Evolutionary conservation across 139 green algal genomes (phyloP).

Genomic region (Coelastrella sp.): DNA sequence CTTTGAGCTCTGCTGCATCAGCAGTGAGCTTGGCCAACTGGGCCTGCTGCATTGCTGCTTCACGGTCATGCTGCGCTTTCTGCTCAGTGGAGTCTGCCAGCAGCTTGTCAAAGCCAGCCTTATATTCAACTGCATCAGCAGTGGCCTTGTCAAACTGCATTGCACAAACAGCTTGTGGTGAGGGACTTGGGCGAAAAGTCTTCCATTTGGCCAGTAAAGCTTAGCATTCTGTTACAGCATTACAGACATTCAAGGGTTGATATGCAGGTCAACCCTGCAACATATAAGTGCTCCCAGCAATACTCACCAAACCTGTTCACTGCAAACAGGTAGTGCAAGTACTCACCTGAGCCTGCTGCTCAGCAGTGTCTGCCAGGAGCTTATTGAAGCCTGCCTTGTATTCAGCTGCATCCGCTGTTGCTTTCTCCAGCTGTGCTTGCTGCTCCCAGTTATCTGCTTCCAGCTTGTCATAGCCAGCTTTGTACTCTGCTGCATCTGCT

Average conservation of each 20-base stretch:
- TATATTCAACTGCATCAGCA: conserved; percentile 19
- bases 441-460: neutral
- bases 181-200: too few species aligned
- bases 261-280: neutral
- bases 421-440: conserved; percentile 13
- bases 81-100: conserved; percentile 10
- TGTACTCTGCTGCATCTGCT: conserved; percentile 38
- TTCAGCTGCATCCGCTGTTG: conserved; percentile 33
- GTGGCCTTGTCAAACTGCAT: conserved; percentile 1
- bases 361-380: conserved; percentile 13
- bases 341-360: conserved; percentile 37
- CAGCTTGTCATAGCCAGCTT: conserved; percentile 35
- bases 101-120: conserved; percentile 43
- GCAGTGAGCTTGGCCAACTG: conserved; percentile 9
- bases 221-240: too few species aligned
- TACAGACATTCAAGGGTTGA: too few species aligned
- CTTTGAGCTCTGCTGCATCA: conserved; percentile 44
- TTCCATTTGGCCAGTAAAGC: too few species aligned
- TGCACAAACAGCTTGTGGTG: conserved; percentile 2
- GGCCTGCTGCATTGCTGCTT: neutral
- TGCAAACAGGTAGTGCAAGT: too few species aligned
- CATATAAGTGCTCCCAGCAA: neutral
- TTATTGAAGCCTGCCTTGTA: conserved; percentile 50
- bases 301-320: neutral
- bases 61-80: conserved; percentile 21